Conservation (phyloP, 208 protist species). For the Crithidia acanthocephali region DNA sequence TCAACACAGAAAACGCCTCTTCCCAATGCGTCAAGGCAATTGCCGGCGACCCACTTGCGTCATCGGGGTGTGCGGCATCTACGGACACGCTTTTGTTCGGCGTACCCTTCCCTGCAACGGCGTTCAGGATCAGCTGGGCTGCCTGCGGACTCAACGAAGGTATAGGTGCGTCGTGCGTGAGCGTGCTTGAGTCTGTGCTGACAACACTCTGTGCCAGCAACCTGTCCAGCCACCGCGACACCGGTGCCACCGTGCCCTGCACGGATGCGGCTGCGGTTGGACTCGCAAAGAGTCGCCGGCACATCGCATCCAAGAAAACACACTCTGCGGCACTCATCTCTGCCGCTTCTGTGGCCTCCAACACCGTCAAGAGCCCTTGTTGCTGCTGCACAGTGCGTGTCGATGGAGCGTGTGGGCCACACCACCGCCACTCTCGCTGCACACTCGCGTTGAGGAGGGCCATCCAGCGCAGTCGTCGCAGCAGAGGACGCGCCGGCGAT, state of each 20-base stretch:
- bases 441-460: constrained; percentile 20
- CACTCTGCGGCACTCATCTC: constrained; percentile 6
- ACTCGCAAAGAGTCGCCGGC: not conserved
- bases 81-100: no score
- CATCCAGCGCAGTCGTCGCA: constrained; percentile 21
- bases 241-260: not conserved
- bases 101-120: no score
- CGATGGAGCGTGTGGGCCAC: not conserved
- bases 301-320: not conserved
- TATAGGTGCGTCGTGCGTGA: no score
- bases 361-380: not conserved
- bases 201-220: not conserved
- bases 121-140: no score
- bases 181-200: not conserved
- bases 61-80: no score
- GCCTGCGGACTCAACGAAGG: no score
- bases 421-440: constrained; percentile 22
- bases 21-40: not conserved
- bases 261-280: not conserved
- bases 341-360: constrained; percentile 6
- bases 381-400: no score
- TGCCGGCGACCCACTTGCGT: no score
- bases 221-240: not conserved
- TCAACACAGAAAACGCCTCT: not conserved
- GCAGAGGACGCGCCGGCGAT: not conserved